Conservation (phyloP, 1,284 basidiomycete species). For the Cutaneotrichosporon daszewskae region DNA sequence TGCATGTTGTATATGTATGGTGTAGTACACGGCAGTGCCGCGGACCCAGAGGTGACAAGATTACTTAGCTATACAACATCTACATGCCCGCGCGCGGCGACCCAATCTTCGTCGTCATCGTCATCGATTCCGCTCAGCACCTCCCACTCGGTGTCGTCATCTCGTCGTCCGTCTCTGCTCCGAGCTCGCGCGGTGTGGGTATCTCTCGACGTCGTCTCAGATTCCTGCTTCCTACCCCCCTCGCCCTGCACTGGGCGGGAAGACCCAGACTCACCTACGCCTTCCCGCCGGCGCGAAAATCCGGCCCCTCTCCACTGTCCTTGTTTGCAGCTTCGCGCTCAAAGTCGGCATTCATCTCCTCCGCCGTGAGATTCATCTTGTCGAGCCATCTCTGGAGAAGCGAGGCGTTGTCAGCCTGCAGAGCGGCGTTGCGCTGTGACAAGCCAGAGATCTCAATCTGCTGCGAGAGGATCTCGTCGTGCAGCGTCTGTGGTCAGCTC, state of each 20-base stretch:
- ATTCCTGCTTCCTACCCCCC: too few species aligned
- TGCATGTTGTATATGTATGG: slow-evolving; percentile 5
- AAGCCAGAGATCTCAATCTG: slow-evolving; percentile 86
- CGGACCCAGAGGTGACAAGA: too few species aligned
- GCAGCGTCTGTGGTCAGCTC: slow-evolving; percentile 62
- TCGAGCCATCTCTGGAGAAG: slow-evolving; percentile 93
- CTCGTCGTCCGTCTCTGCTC: too few species aligned
- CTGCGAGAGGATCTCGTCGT: slow-evolving; percentile 87
- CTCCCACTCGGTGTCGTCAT: slow-evolving; percentile 18
- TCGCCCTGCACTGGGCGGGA: too few species aligned
- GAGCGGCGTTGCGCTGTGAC: slow-evolving; percentile 73
- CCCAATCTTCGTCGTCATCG: slow-evolving; percentile 18
- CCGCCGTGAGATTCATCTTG: slow-evolving; percentile 84
- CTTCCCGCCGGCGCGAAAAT: slow-evolving; percentile 38
- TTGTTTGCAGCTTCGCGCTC: slow-evolving; percentile 35
- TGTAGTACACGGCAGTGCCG: too few species aligned
- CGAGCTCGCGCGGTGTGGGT: too few species aligned
- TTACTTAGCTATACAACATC: too few species aligned
- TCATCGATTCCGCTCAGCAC: slow-evolving; percentile 6
- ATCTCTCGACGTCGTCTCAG: too few species aligned
- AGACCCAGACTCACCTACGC: too few species aligned
- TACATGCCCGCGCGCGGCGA: slow-evolving; percentile 11
- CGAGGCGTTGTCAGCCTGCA: slow-evolving; percentile 88
- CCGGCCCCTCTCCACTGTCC: slow-evolving; percentile 10
- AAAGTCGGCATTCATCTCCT: slow-evolving; percentile 82